Evolutionary conservation across 805 yeast genomes (phyloP).

Genomic region (Candida schatavii): DNA sequence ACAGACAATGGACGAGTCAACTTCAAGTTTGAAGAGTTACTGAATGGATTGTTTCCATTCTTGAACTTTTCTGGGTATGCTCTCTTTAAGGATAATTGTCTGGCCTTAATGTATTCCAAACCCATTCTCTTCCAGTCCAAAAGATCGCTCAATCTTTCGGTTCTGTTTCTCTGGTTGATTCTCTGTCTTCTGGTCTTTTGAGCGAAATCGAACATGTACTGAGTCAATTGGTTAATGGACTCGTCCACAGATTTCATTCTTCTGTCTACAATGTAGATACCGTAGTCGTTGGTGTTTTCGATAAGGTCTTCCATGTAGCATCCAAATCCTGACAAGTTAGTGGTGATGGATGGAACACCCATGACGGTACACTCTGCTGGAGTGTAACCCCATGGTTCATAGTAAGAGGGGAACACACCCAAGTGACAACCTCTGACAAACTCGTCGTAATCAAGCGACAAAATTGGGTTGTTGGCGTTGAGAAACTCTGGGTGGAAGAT

Average conservation of each 20-base stretch:
- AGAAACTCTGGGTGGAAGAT: conserved; percentile 97
- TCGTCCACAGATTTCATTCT: conserved; percentile 91
- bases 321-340: conserved; percentile 94
- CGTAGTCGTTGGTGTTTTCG: conserved; percentile 91
- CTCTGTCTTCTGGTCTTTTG: conserved; percentile 92
- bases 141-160: conserved; percentile 88
- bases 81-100: conserved; percentile 85
- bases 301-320: conserved; percentile 98
- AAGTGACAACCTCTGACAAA: conserved; percentile 97
- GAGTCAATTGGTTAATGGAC: conserved; percentile 83
- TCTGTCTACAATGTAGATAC: conserved; percentile 95
- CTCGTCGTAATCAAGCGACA: conserved; percentile 93
- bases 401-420: conserved; percentile 97
- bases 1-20: conserved; percentile 89
- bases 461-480: conserved; percentile 89
- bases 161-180: conserved; percentile 95
- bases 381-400: conserved; percentile 99
- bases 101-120: conserved; percentile 89
- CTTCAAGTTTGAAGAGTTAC: conserved; percentile 51
- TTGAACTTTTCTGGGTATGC: conserved; percentile 88
- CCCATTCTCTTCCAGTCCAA: conserved; percentile 99
- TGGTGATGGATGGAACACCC: conserved; percentile 98
- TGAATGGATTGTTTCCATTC: conserved; percentile 47
- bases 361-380: conserved; percentile 99
- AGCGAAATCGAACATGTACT: conserved; percentile 85